Percentiles rank a stretch among this genome's conserved stretches.
phyloP scores from a whole-genome alignment of 2,329 filamentous ascomycete genomes.

The Curvularia spicifera region DNA sequence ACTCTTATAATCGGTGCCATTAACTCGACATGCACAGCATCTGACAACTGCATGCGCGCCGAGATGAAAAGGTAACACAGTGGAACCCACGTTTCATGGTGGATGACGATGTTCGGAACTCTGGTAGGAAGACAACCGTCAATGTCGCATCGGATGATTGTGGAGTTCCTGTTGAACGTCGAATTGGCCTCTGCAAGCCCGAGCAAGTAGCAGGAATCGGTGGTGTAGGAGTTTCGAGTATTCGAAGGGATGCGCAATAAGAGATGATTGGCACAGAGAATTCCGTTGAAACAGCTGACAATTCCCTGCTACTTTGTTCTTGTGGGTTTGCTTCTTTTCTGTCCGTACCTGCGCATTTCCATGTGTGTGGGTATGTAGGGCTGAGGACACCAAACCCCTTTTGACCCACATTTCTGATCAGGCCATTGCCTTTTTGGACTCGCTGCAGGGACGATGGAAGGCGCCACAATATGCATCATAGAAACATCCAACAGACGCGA shows the following conservation, averaged over 20 bases:
- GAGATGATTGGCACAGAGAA: background rate
- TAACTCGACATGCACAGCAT: background rate
- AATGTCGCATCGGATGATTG: background rate
- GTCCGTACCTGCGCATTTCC: background rate
- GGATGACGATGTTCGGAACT: background rate
- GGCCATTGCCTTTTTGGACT: background rate
- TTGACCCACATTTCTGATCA: background rate
- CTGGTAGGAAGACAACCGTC: background rate
- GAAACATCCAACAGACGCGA: conserved; percentile 34
- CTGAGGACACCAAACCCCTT: background rate
- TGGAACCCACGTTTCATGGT: background rate
- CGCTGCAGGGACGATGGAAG: background rate
- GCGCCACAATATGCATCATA: conserved; percentile 15
- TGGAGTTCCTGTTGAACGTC: background rate
- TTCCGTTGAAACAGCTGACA: background rate
- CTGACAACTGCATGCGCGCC: background rate
- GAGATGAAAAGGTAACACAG: background rate
- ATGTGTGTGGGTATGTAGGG: background rate
- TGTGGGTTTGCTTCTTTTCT: background rate
- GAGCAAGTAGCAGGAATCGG: background rate
- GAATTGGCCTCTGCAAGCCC: background rate
- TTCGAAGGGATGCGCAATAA: background rate
- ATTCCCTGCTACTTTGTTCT: background rate
- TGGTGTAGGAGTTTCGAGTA: background rate
- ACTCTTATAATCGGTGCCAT: background rate